Conservation (phyloP, 192 early-diverging fungal genomes). For the Backusella morwellensis region DNA sequence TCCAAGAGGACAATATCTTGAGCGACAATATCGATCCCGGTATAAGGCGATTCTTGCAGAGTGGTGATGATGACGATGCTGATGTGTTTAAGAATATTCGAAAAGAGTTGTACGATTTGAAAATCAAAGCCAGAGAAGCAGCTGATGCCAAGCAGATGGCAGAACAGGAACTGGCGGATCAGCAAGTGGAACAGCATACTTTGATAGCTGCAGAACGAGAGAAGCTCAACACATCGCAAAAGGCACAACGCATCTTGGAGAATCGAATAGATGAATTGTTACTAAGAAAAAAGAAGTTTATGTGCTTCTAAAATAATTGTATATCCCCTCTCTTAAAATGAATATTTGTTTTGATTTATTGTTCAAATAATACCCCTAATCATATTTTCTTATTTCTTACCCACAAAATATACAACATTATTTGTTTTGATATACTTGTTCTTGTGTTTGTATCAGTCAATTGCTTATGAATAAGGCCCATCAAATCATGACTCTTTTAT, state of each 20-base stretch:
- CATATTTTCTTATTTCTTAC: background rate
- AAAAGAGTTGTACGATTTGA: background rate
- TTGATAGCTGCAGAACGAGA: background rate
- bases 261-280: constrained; percentile 48
- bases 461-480: background rate
- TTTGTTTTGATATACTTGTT: background rate
- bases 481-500: background rate
- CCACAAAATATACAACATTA: background rate
- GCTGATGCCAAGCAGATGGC: background rate
- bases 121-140: constrained; percentile 1
- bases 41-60: background rate
- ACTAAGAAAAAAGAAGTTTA: constrained; percentile 49
- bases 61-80: background rate
- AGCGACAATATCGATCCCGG: background rate
- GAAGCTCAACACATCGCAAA: constrained; percentile 12
- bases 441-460: background rate
- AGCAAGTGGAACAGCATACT: background rate
- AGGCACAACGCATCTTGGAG: constrained; percentile 40
- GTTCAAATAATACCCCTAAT: background rate
- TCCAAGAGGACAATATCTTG: background rate
- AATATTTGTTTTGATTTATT: background rate
- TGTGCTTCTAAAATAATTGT: constrained; percentile 39
- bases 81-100: background rate
- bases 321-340: background rate
- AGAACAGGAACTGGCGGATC: background rate